Conservation (phyloP, 257 asterid species). For the Lycium ferocissimum region DNA sequence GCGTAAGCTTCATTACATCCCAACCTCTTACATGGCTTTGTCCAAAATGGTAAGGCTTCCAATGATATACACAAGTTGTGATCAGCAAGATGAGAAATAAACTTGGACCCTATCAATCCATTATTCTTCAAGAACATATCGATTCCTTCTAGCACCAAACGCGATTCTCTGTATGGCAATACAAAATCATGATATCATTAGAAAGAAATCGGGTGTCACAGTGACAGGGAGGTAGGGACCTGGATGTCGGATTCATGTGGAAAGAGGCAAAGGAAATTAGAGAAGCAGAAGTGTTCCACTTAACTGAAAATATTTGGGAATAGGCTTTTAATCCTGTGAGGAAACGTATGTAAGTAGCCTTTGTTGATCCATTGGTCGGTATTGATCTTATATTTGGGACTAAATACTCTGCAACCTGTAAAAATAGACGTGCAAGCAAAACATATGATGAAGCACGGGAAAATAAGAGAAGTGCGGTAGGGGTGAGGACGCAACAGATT, state of each 20-base stretch:
- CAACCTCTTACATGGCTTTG: not conserved
- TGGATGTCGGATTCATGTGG: not conserved
- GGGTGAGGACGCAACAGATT: not conserved
- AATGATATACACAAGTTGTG: conserved; percentile 20
- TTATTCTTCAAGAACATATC: conserved; percentile 75
- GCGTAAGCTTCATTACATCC: not conserved
- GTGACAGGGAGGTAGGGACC: too few relatives aligned
- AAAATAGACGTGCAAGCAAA: not conserved
- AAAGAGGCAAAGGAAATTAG: not conserved
- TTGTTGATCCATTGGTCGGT: conserved; percentile 73
- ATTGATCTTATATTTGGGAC: conserved; percentile 83
- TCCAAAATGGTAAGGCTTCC: conserved; percentile 3
- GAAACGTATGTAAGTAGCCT: conserved; percentile 91
- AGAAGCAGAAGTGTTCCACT: conserved; percentile 33
- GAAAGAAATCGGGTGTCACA: not conserved
- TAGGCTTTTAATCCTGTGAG: conserved; percentile 95
- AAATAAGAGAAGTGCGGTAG: not conserved
- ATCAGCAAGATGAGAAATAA: not conserved
- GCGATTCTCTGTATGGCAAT: conserved; percentile 69
- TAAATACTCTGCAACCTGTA: conserved; percentile 85
- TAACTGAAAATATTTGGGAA: conserved; percentile 91
- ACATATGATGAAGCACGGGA: not conserved
- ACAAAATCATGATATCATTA: conserved; percentile 21
- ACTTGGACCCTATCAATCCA: not conserved
- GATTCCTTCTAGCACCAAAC: conserved; percentile 88